Conservation (phyloP, 768 basidiomycete species). For the Pleurotus tuber-regium region DNA sequence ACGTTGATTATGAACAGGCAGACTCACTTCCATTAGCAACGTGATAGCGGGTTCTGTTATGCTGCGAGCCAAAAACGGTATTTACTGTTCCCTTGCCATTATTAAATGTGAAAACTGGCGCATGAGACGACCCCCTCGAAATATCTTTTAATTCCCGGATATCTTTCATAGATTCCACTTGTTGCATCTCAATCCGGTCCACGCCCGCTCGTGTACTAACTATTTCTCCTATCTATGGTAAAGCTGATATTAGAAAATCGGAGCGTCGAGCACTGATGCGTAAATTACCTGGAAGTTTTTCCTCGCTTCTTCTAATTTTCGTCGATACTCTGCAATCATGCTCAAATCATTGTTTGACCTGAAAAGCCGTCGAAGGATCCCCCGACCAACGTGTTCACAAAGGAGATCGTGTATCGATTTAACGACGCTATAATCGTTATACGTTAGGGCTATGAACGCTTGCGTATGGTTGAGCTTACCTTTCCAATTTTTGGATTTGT, state of each 20-base stretch:
- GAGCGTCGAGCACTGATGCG: background rate
- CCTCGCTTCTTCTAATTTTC: background rate
- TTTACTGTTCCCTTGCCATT: too few species aligned
- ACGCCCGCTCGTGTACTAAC: too few species aligned
- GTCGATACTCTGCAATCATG: background rate
- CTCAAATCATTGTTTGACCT: background rate
- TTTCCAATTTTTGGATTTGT: background rate
- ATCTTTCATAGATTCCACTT: too few species aligned
- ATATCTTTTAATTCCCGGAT: too few species aligned
- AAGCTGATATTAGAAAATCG: background rate
- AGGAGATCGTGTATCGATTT: background rate
- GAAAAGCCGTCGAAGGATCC: background rate
- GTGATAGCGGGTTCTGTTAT: too few species aligned
- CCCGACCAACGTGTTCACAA: background rate
- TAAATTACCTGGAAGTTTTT: slow-evolving; percentile 1
- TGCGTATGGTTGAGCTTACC: background rate
- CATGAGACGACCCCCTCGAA: too few species aligned
- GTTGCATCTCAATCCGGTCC: too few species aligned
- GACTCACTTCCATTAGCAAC: too few species aligned
- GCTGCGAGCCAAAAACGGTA: too few species aligned
- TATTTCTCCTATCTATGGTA: too few species aligned
- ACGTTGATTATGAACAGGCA: too few species aligned
- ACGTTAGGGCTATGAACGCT: background rate
- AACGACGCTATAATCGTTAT: background rate
- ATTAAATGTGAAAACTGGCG: too few species aligned